Evolutionary conservation across 805 yeast species (phyloP), one percentile per base, ranked within the genome.

Genomic region (Candida multigemmis): DNA sequence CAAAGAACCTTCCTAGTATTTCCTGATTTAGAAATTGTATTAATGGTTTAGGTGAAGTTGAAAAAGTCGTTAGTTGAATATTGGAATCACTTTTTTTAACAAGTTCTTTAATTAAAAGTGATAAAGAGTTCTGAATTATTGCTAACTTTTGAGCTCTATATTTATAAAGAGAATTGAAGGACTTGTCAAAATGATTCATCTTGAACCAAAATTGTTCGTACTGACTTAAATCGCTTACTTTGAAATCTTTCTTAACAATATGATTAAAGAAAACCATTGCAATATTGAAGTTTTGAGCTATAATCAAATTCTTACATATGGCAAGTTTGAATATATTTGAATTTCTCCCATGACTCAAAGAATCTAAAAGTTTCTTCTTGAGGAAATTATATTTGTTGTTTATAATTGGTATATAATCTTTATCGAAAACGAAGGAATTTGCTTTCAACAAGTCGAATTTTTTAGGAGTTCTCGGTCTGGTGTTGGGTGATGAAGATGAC

Each of bases 191-290:
- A 3, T 33, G 23, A 28, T 44, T 36, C 11, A 40, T 17, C 21
- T 34, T 32, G 23, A 44, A 39, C 45, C 49, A 46, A 16, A 44
- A 31, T 18, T 22, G 22, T 28, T 46, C 51, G 12, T 17, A 21
- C 10, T 10, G 5, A 10, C 11, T 8, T 14, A 33, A 24, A 3
- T 19, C n/a, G n/a, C n/a, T n/a, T n/a, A n/a, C n/a, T n/a, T n/a
- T n/a, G n/a, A n/a, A n/a, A n/a, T n/a, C n/a, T n/a, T n/a, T n/a
- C n/a, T n/a, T n/a, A n/a, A n/a, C n/a, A n/a, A n/a, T n/a, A 31
- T 24, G 4, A 14, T 11, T 8, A 11, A 15, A 10, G 18, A 12
- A 20, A 12, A n/a, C n/a, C n/a, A n/a, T n/a, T n/a, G n/a, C n/a
- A n/a, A n/a, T n/a, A n/a, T n/a, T n/a, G n/a, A n/a, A n/a, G n/a